These are phyloP conservation scores for Talaromyces marneffei DNA, from an alignment of 2,329 filamentous ascomycete species.

Conservation along the genomic window DNA sequence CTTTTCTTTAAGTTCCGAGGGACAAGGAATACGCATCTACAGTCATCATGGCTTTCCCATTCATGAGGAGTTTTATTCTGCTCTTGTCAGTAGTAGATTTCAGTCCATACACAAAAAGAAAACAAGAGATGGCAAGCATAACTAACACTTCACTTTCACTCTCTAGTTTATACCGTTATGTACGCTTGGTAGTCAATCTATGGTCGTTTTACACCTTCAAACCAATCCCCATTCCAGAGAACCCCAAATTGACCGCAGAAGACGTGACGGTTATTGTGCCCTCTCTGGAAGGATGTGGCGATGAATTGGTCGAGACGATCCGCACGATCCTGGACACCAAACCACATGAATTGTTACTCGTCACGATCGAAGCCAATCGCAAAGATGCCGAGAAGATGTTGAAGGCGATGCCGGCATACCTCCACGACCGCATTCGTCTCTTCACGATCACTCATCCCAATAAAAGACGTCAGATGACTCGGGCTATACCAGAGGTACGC, in stretches of 20 bases:
- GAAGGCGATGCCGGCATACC: slow-evolving; percentile 47
- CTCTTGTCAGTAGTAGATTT: slow-evolving; percentile 34
- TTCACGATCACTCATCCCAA: slow-evolving; percentile 80
- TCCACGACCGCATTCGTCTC: slow-evolving; percentile 62
- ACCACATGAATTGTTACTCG: slow-evolving; percentile 68
- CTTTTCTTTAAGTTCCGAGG: neutral
- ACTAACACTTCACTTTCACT: slow-evolving; percentile 7
- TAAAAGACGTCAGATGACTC: slow-evolving; percentile 89
- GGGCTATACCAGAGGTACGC: slow-evolving; percentile 76
- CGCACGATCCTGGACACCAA: slow-evolving; percentile 50
- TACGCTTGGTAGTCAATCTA: slow-evolving; percentile 78
- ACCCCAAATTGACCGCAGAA: slow-evolving; percentile 69
- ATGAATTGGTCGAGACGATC: slow-evolving; percentile 76
- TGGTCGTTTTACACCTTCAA: slow-evolving; percentile 81
- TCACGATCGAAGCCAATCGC: slow-evolving; percentile 78
- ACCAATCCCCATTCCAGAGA: slow-evolving; percentile 73
- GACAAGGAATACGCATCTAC: neutral
- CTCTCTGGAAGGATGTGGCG: slow-evolving; percentile 80
- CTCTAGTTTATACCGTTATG: slow-evolving; percentile 75
- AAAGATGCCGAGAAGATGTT: slow-evolving; percentile 61
- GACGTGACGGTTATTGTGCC: slow-evolving; percentile 95
- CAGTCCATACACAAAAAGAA: neutral
- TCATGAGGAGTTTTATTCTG: slow-evolving; percentile 36
- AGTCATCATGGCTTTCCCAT: slow-evolving; percentile 33
- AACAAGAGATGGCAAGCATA: neutral